Evolutionary conservation across 2,329 filamentous ascomycete species (phyloP), one percentile per base, ranked within the genome.

Genomic region (Xylariaceae sp.): DNA sequence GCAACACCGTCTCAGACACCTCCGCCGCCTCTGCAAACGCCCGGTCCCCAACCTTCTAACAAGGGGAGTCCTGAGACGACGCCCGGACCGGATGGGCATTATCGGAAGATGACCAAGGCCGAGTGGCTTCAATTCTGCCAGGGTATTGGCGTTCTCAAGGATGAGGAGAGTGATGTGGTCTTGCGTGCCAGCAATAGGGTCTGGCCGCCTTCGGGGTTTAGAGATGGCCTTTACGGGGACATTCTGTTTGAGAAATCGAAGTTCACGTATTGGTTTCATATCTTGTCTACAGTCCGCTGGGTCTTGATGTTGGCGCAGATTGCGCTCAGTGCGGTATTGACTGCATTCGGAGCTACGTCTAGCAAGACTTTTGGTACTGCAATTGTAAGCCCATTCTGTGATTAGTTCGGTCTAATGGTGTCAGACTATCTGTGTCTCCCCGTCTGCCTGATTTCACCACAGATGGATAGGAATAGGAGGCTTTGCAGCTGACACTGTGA

Each of bases 41-140:
- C 16, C 9, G 13, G 5, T 4, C 4, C 16, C 13, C 34, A 38
- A 38, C 5, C 16, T 16, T 9, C 34, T 14, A 38, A 28, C 22
- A 28, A 28, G 22, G 22, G 22, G 22, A 28, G 22, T 28, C 22
- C 22, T 28, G 22, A 28, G 22, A 28, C 4, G 4, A 7, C 22
- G 16, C 34, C 34, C 3, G 34, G 5, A 16, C 31, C 7, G 47
- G 47, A 7, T 18, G 3, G 18, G 28, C 43, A 44, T 16, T 51
- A 59, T 54, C 71, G 76, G 31, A 72, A 75, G 48, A 67, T 81
- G 6, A 65, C 72, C 0, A 64, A 71, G 5, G 53, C 65, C 4
- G 78, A 80, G 56, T 78, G 76, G 77, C 61, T 68, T 2, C 67
- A 73, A 16, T 65, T 80, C 42, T 78, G 76, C 17, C 70, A 70